Evolutionary conservation across 164 flowering plant genomes (phyloP).

Genomic region (Liquidambar formosana): DNA sequence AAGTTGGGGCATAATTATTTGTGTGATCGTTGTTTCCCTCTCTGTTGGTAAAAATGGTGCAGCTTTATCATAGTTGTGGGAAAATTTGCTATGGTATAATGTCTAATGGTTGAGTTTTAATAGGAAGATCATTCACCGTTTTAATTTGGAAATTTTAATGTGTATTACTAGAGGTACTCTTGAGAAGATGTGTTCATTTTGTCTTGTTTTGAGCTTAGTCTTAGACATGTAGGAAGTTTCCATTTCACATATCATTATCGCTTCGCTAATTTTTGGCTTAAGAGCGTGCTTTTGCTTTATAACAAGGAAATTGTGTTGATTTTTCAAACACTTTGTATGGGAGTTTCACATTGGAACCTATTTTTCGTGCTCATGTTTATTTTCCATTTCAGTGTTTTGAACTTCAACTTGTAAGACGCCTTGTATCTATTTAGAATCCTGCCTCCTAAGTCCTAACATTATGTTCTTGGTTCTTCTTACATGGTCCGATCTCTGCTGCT

Average conservation of each 20-base stretch:
- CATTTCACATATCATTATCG: no score
- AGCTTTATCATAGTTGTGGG: not conserved
- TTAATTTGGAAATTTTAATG: not conserved
- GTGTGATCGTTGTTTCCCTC: not conserved
- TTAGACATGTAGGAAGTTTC: not conserved
- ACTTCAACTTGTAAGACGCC: not conserved
- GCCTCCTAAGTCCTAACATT: not conserved
- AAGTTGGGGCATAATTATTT: no score
- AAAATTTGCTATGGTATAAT: not conserved
- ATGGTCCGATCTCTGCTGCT: not conserved
- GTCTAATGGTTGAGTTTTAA: not conserved
- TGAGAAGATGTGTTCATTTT: not conserved
- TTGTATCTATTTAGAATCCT: not conserved
- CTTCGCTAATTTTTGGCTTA: no score
- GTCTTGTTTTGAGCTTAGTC: not conserved
- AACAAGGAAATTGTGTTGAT: no score
- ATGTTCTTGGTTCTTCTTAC: not conserved
- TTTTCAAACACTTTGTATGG: no score
- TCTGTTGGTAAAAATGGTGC: not conserved
- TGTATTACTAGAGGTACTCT: not conserved
- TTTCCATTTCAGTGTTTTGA: not conserved
- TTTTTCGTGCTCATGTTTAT: not conserved
- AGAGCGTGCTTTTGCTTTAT: no score
- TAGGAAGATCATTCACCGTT: not conserved
- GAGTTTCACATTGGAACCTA: no score